Evolutionary conservation across 805 yeast genomes (phyloP).

Genomic region (Sungouiella thailandica): DNA sequence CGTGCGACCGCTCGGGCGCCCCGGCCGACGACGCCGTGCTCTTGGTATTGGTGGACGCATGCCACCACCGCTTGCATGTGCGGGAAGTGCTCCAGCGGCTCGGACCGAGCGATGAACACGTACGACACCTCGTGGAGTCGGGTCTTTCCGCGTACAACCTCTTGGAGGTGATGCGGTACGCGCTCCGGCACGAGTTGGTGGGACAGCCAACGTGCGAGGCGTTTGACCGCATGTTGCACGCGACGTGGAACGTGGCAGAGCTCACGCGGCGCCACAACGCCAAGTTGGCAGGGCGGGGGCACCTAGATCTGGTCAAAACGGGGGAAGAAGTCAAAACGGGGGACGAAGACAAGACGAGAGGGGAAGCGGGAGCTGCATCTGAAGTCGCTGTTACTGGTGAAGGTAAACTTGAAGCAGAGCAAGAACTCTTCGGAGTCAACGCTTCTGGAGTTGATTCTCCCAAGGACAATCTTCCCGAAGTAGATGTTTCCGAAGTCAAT

Average conservation of each 20-base stretch:
- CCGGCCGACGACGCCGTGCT: neutral
- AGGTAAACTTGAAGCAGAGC: no score
- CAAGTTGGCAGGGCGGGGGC: no score
- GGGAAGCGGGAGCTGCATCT: no score
- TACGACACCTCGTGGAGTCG: neutral
- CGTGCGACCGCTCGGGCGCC: no score
- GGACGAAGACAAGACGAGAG: no score
- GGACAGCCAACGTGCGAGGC: conserved; percentile 7
- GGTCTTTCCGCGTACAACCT: conserved; percentile 9
- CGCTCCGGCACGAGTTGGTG: conserved; percentile 8
- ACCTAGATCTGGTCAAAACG: no score
- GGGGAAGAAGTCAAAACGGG: no score
- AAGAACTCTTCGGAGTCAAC: no score
- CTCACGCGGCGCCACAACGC: conserved; percentile 6
- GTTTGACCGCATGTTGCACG: conserved; percentile 10
- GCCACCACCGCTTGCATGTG: neutral
- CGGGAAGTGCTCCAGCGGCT: neutral
- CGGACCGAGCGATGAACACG: neutral
- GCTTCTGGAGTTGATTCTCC: no score
- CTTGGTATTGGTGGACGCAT: neutral
- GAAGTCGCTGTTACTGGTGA: no score
- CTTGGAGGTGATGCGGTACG: conserved; percentile 12
- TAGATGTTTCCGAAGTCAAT: no score
- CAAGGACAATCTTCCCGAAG: no score
- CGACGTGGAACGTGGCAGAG: conserved; percentile 8